These are phyloP conservation scores for Metarhizium humberi DNA, from an alignment of 2,329 filamentous ascomycete species.

Conservation along the genomic window DNA sequence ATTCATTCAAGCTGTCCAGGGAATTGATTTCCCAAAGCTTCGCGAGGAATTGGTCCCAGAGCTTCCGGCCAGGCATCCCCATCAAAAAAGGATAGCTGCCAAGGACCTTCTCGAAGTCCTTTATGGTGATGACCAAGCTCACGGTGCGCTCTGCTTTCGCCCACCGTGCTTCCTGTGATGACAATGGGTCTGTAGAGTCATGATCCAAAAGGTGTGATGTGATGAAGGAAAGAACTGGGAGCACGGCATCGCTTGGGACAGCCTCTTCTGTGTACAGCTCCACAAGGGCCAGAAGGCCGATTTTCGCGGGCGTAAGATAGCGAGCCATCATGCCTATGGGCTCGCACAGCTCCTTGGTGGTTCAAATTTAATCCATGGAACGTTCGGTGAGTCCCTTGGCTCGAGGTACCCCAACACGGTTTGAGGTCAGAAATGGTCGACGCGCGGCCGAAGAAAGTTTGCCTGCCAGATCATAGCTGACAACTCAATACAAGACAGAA, in stretches of 20 bases:
- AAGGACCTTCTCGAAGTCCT: slow-evolving; percentile 52
- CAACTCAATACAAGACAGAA: background rate
- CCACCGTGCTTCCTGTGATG: slow-evolving; percentile 30
- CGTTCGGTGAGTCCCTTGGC: background rate
- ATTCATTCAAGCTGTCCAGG: slow-evolving; percentile 68
- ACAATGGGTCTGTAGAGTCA: slow-evolving; percentile 16
- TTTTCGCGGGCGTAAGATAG: slow-evolving; percentile 81
- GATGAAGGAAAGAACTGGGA: slow-evolving; percentile 72
- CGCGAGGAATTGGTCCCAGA: slow-evolving; percentile 81
- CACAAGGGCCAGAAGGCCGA: slow-evolving; percentile 72
- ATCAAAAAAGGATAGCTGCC: slow-evolving; percentile 39
- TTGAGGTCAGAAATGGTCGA: background rate
- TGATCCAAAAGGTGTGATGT: slow-evolving; percentile 57
- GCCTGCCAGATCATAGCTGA: background rate
- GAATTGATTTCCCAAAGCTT: slow-evolving; percentile 79
- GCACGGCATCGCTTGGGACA: slow-evolving; percentile 59
- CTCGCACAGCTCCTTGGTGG: background rate
- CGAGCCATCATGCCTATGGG: slow-evolving; percentile 51
- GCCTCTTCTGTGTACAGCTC: slow-evolving; percentile 69
- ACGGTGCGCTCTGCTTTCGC: slow-evolving; percentile 39
- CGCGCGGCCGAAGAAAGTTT: background rate
- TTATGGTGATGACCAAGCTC: slow-evolving; percentile 43
- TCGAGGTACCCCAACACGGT: background rate
- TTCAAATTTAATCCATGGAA: background rate
- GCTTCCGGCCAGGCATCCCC: slow-evolving; percentile 61